Conservation (phyloP, 2,329 filamentous ascomycete species). For the Fusarium virguliforme region DNA sequence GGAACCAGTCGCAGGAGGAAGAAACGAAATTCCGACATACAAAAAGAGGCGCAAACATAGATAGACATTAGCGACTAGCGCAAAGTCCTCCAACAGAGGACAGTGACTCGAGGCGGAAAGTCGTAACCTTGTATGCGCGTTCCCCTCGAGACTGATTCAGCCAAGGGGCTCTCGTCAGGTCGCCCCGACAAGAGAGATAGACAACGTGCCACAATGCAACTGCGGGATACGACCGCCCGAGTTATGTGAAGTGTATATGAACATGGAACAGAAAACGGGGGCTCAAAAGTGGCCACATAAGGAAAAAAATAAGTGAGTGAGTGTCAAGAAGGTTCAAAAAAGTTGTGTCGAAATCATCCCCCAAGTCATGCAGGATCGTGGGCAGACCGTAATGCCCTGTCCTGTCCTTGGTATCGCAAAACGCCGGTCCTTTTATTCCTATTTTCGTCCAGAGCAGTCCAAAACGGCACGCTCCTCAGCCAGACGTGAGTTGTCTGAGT, state of each 20-base stretch:
- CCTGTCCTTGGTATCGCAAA: conserved; percentile 49
- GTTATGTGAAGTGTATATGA: conserved; percentile 49
- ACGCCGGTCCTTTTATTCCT: conserved; percentile 53
- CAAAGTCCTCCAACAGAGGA: conserved; percentile 31
- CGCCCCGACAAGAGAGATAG: conserved; percentile 30
- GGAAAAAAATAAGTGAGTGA: conserved; percentile 42
- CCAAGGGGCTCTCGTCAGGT: conserved; percentile 33
- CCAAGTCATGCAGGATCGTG: conserved; percentile 45
- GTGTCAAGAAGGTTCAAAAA: conserved; percentile 48
- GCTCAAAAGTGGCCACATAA: conserved; percentile 38
- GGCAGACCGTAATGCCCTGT: conserved; percentile 46
- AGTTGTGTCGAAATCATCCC: conserved; percentile 45
- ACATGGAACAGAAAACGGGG: conserved; percentile 42
- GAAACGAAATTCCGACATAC: conserved; percentile 46
- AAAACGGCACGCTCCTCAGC: conserved; percentile 36
- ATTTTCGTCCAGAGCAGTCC: conserved; percentile 42
- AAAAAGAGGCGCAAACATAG: conserved; percentile 43
- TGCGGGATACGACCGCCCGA: conserved; percentile 39
- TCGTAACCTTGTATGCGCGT: conserved; percentile 38
- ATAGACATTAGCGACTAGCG: conserved; percentile 53
- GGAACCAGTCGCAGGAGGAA: conserved; percentile 42
- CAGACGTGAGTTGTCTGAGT: conserved; percentile 21
- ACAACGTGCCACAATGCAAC: conserved; percentile 39
- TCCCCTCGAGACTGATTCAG: conserved; percentile 23
- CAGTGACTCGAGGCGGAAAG: conserved; percentile 31